Evolutionary conservation across 805 yeast species (phyloP), one percentile per base, ranked within the genome.

Genomic region (Lipomyces starkeyi): DNA sequence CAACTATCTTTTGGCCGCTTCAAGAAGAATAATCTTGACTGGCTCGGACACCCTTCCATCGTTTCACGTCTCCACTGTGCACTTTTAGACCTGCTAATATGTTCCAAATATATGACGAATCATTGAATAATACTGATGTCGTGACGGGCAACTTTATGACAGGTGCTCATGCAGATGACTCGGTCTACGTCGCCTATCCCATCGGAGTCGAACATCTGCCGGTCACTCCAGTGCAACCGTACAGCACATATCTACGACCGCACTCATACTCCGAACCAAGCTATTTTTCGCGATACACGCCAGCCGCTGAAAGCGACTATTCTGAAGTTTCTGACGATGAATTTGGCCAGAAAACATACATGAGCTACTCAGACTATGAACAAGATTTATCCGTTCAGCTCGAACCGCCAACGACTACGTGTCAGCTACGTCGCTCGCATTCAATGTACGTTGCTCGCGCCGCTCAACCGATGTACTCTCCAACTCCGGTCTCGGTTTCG

Each of bases 401-500:
- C 17, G 62, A 59, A 20, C 25, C 29, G 55, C 62, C 62, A 27
- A 59, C 62, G 9, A 47, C 65, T 17, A 20, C 65, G 7, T 6
- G 49, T 11, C 27, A 22, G 55, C 34, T 32, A 22, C 65, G 65
- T 17, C 61, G 65, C 25, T 55, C 64, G 3, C 56, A 55, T 40
- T 62, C 64, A 27, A 53, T 53, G 56, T 53, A 53, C 56, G 1
- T 20, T 25, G 32, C 14, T 27, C 56, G 5, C 56, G 32, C 14
- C 14, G 17, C 8, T 14, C 40, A 35, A 35, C 40, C 14, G 14
- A 55, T 20, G 59, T n/a, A 29, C 40, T 56, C 59, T 29, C 58
- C 58, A 8, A 7, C 32, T 22, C 34, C 59, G 40, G 34, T 25
- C 5, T 11, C 32, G 9, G 40, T 20, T 8, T 56, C 59, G 25